A percentile compares a stretch with the other conserved stretches of the same genome.
Evolutionary conservation across 768 basidiomycete genomes (phyloP).

Genomic region (Lactarius vividus): DNA sequence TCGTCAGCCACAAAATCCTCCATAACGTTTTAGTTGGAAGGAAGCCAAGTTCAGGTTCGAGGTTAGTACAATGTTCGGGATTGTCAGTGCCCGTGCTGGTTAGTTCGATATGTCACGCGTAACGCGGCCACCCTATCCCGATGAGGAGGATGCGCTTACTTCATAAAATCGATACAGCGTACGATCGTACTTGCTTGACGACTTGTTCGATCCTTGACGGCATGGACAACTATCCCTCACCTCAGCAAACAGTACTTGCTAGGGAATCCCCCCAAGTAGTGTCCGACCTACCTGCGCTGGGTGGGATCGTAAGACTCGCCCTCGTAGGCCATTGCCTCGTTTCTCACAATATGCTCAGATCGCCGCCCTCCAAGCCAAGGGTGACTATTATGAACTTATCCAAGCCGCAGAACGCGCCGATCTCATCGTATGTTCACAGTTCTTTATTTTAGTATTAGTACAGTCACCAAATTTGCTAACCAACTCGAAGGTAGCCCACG

Average conservation of each 20-base stretch:
- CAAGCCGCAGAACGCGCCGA: constrained; percentile 51
- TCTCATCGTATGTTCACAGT: constrained; percentile 43
- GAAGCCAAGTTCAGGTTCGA: neutral
- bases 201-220: constrained; percentile 10
- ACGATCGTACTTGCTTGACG: too few species aligned
- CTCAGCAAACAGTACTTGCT: constrained; percentile 45
- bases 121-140: neutral
- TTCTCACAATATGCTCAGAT: constrained; percentile 15
- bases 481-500: constrained; percentile 28
- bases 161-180: too few species aligned
- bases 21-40: constrained; percentile 37
- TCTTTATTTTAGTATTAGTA: constrained; percentile 6
- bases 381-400: constrained; percentile 44
- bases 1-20: constrained; percentile 62
- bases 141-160: neutral
- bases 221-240: constrained; percentile 65
- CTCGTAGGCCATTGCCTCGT: neutral
- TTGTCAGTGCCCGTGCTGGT: neutral
- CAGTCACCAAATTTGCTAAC: constrained; percentile 2
- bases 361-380: constrained; percentile 42
- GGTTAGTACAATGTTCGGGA: neutral
- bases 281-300: constrained; percentile 22
- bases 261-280: constrained; percentile 36
- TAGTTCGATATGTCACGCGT: neutral
- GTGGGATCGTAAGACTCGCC: constrained; percentile 13